A percentile compares a stretch with the other conserved stretches of the same genome.
phyloP scores from a whole-genome alignment of 2,329 filamentous ascomycete species.

The Emydomyces testavorans region DNA sequence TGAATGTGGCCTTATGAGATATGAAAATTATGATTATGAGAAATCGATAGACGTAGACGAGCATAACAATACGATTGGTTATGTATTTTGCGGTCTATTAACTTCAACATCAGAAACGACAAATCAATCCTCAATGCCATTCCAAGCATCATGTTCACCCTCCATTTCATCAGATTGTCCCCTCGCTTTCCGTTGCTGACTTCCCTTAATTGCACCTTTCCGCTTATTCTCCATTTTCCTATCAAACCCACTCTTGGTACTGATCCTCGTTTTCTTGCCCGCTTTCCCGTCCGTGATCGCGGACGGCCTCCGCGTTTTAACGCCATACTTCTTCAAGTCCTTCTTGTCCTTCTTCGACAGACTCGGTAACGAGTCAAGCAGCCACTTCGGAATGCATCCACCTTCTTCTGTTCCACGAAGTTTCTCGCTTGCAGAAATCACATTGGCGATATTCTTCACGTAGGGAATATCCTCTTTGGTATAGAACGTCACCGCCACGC shows the following conservation, averaged over 20 bases:
- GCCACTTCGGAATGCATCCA: constrained; percentile 65
- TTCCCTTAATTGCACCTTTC: constrained; percentile 36
- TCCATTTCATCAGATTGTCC: constrained; percentile 15
- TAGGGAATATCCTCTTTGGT: constrained; percentile 88
- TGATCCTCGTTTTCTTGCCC: constrained; percentile 55
- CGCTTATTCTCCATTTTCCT: constrained; percentile 36
- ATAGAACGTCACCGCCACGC: constrained; percentile 85
- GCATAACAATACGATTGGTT: background rate
- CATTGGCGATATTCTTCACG: constrained; percentile 83
- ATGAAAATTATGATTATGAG: constrained; percentile 3
- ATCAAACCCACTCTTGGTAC: constrained; percentile 45
- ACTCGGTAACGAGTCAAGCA: constrained; percentile 74
- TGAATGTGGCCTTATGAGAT: constrained; percentile 4
- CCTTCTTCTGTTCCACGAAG: constrained; percentile 44
- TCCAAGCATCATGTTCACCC: constrained; percentile 27
- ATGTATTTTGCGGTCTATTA: background rate
- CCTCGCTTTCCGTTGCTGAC: constrained; percentile 26
- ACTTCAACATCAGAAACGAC: background rate
- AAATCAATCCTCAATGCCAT: constrained; percentile 30
- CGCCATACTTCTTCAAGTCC: constrained; percentile 67
- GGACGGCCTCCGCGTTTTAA: constrained; percentile 54
- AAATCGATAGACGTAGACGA: constrained; percentile 1
- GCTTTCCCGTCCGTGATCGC: constrained; percentile 30
- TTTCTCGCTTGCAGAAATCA: constrained; percentile 73
- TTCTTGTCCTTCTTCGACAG: constrained; percentile 75